These are phyloP conservation scores for Podospora tetraspora DNA, from an alignment of 495 filamentous ascomycete species.

Conservation along the genomic window DNA sequence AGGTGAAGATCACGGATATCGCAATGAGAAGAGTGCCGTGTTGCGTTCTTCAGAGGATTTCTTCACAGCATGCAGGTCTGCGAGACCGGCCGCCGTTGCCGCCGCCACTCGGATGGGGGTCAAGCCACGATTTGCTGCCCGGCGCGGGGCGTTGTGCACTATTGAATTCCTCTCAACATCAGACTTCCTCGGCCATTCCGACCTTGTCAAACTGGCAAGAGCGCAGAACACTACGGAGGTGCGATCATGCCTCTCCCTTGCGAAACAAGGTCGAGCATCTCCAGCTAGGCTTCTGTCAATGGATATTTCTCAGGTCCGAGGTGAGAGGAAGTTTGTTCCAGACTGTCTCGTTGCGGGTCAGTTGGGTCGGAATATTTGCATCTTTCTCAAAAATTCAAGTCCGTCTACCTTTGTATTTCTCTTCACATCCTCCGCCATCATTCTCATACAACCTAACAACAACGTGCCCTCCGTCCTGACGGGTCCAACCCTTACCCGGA, in stretches of 20 bases:
- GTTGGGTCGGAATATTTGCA: not conserved
- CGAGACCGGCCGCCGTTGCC: not conserved
- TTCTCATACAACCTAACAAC: not conserved
- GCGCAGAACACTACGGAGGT: too few relatives aligned
- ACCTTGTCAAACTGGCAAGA: too few relatives aligned
- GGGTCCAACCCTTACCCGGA: not conserved
- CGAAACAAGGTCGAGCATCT: too few relatives aligned
- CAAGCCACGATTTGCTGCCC: not conserved
- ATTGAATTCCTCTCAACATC: not conserved
- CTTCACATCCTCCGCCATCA: too few relatives aligned
- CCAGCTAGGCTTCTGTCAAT: too few relatives aligned
- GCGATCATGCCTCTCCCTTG: too few relatives aligned
- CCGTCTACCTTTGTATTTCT: too few relatives aligned
- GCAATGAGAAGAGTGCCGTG: not conserved
- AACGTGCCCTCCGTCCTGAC: not conserved
- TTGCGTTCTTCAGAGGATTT: not conserved
- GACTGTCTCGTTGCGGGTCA: too few relatives aligned
- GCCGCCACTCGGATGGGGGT: not conserved
- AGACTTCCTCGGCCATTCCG: too few relatives aligned
- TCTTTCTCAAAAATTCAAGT: too few relatives aligned
- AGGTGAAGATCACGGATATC: not conserved
- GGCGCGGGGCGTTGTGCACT: not conserved
- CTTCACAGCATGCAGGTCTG: not conserved
- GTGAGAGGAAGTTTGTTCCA: too few relatives aligned
- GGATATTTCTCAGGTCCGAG: too few relatives aligned